Evolutionary conservation across 768 basidiomycete genomes (phyloP), one percentile per base, ranked within the genome.

Genomic region (Chalciporus piperatus): DNA sequence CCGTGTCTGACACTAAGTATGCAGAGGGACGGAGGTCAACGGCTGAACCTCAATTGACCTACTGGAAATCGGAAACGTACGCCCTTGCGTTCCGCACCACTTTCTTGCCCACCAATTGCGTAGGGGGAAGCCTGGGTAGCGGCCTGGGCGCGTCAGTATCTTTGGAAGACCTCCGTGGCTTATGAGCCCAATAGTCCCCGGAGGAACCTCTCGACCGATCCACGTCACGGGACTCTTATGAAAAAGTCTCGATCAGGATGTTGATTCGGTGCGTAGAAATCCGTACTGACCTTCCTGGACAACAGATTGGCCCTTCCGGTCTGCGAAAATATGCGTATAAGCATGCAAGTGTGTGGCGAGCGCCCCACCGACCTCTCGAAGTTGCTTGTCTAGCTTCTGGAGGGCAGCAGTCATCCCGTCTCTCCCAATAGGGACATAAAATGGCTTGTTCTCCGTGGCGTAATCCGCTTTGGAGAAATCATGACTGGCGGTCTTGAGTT

Each of bases 131-230:
- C 77, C 73, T 19, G 91, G 89, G 59, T 92, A 92, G 9, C 87
- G 83, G 27, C 90, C 90, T 4, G 90, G 84, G 40, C 74, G 77
- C 3, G 82, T 85, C 43, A 92, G 62, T 35, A 92, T 62, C 71
- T 90, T 89, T 3, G 91, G 91, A 32, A 82, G 73, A 51, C 90
- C 90, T 72, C 89, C 90, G 62, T 91, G 87, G 63, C 85, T 89
- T 54, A 91, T 84, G 4, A 92, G 70, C 2, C 90, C 91, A 23
- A 91, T 60, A 54, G 70, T 72, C 27, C 91, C 90, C 2, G 89
- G 91, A 27, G 75, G 74, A 42, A 92, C 78, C 67, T 91, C 86
- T 46, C 70, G 73, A 12, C 89, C 88, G 43, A 79, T 77, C 87
- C 89, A 89, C 50, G 77, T 75, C 4, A 82, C 78, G 10, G 88